Evolutionary conservation across 208 protist species (phyloP), one percentile per base, ranked within the genome.

Genomic region (Trypanosoma rangeli): DNA sequence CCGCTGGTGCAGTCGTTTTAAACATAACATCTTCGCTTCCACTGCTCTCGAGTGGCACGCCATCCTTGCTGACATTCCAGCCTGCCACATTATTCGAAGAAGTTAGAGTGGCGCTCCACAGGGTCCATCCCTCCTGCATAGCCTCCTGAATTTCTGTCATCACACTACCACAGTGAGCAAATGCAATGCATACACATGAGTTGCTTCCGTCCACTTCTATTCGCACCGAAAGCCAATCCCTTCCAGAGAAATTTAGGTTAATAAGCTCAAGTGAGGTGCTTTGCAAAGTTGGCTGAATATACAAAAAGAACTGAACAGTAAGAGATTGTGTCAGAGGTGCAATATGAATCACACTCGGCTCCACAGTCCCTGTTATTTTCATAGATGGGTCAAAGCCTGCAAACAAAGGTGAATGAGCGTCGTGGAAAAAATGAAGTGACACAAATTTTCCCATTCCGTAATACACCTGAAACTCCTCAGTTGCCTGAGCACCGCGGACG

Each of bases 61-160:
- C 91, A 59, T 96, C 85, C 16, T 82, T 80, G 70, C 87, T 93
- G 0, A 96, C 79, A 3, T 57, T 83, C 91, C 91, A 96, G 22
- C 67, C 73, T 4, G 86, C 86, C 1, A 83, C 79, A 60, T 90
- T 80, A 64, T 85, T 87, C 22, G 76, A 31, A 8, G 76, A 82
- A 62, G 62, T 70, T 46, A 96, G 48, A 15, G 83, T 83, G 15
- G 91, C 91, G 52, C 83, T 90, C 89, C 91, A 96, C 9, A 90
- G 74, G 18, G 74, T 63, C 89, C 91, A 96, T 0, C 39, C 18
- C 9, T 59, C 44, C 42, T 69, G 67, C 46, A 93, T 79, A 1
- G 83, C 46, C 70, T 95, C 86, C 44, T 80, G 80, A 28, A 94
- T 74, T 66, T 93, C 84, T 8, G 79, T 84, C 0, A 92, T 63